Evolutionary conservation across 169 alveolate genomes (phyloP).

Genomic region (Cryptosporidium parvum): DNA sequence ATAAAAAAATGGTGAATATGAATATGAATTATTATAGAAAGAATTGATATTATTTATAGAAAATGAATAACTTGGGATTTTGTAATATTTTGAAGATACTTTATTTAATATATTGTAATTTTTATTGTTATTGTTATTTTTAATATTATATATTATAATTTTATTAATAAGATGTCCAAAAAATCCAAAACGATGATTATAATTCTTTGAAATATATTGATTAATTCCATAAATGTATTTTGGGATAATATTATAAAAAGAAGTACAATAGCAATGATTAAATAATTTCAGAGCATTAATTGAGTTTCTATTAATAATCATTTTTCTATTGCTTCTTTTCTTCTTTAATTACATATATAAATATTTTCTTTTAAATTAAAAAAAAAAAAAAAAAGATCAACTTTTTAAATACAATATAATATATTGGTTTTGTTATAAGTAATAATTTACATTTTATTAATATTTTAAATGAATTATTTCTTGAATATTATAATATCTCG

Average conservation of each 20-base stretch:
- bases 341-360: too few relatives aligned
- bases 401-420: too few relatives aligned
- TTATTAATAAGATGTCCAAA: neutral
- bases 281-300: too few relatives aligned
- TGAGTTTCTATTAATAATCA: conserved; percentile 2
- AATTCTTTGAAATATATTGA: neutral
- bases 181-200: neutral
- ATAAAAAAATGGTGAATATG: neutral
- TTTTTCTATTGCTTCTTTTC: conserved; percentile 2
- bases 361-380: too few relatives aligned
- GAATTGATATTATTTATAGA: neutral
- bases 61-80: neutral
- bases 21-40: too few relatives aligned
- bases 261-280: neutral
- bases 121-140: too few relatives aligned
- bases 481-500: too few relatives aligned
- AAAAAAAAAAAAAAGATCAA: too few relatives aligned
- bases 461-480: too few relatives aligned
- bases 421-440: neutral
- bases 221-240: neutral
- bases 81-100: neutral
- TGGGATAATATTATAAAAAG: neutral
- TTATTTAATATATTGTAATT: neutral
- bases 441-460: neutral
- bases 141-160: too few relatives aligned